These are phyloP conservation scores for Mimosa pudica DNA, from an alignment of 306 rosid genomes.

Conservation along the genomic window DNA sequence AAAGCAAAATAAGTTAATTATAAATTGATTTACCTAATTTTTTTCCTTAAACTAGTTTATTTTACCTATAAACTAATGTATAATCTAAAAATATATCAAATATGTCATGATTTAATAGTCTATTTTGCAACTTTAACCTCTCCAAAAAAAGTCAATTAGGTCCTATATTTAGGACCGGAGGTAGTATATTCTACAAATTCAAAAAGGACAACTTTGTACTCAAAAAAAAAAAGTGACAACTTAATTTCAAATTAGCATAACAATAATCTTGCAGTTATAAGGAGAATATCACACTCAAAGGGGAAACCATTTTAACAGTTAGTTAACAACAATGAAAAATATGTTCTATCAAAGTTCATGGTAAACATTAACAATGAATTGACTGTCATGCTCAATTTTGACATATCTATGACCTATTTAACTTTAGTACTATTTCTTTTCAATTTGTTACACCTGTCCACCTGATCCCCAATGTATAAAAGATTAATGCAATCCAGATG, in stretches of 20 bases:
- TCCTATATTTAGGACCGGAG: too few relatives aligned
- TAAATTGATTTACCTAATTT: too few relatives aligned
- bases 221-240: slow-evolving; percentile 1
- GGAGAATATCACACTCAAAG: background rate
- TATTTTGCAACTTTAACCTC: too few relatives aligned
- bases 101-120: too few relatives aligned
- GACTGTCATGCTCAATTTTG: background rate
- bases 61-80: too few relatives aligned
- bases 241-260: slow-evolving; percentile 5
- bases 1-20: too few relatives aligned
- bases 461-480: background rate
- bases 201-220: background rate
- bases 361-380: background rate
- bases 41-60: too few relatives aligned
- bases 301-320: background rate
- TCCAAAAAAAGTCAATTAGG: too few relatives aligned
- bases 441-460: background rate
- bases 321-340: background rate
- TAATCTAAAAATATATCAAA: too few relatives aligned
- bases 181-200: background rate
- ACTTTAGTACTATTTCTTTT: background rate
- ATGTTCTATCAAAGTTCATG: background rate
- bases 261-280: background rate
- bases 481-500: background rate
- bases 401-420: background rate